Percentiles rank a stretch among this genome's conserved stretches.
These are phyloP conservation scores for Aspergillus udagawae DNA, from an alignment of 2,329 filamentous ascomycete species.

Conservation along the genomic window DNA sequence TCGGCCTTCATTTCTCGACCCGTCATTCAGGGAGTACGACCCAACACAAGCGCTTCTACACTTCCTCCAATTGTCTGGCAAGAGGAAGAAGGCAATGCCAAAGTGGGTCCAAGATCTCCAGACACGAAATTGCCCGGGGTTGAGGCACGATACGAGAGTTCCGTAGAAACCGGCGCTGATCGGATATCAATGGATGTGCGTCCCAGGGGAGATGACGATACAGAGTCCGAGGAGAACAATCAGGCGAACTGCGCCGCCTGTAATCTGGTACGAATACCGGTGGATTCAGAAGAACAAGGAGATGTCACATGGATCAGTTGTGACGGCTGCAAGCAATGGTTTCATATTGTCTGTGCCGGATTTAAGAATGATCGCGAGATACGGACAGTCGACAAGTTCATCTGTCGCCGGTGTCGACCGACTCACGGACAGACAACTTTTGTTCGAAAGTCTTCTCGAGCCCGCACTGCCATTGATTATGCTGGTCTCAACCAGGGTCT, in stretches of 20 bases:
- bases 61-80: slow-evolving; percentile 33
- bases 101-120: slow-evolving; percentile 10
- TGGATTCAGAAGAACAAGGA: slow-evolving; percentile 51
- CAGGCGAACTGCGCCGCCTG: slow-evolving; percentile 56
- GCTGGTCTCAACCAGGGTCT: slow-evolving; percentile 64
- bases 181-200: slow-evolving; percentile 14
- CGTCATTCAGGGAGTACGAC: slow-evolving; percentile 31
- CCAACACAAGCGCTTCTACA: slow-evolving; percentile 37
- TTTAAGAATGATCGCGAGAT: slow-evolving; percentile 63
- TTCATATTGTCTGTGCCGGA: slow-evolving; percentile 63
- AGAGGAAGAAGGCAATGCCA: slow-evolving; percentile 24
- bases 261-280: slow-evolving; percentile 50
- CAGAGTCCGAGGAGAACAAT: slow-evolving; percentile 23
- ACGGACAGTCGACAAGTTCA: slow-evolving; percentile 64
- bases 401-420: slow-evolving; percentile 58
- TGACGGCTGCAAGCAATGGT: slow-evolving; percentile 66
- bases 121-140: slow-evolving; percentile 9
- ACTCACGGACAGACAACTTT: slow-evolving; percentile 61
- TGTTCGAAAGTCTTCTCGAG: slow-evolving; percentile 62
- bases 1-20: slow-evolving; percentile 37
- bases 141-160: slow-evolving; percentile 9
- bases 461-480: slow-evolving; percentile 64
- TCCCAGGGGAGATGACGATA: slow-evolving; percentile 27
- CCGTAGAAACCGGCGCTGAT: slow-evolving; percentile 4
- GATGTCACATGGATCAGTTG: slow-evolving; percentile 61